Conservation (phyloP, 2,329 filamentous ascomycete genomes). For the Pyricularia pennisetigena region DNA sequence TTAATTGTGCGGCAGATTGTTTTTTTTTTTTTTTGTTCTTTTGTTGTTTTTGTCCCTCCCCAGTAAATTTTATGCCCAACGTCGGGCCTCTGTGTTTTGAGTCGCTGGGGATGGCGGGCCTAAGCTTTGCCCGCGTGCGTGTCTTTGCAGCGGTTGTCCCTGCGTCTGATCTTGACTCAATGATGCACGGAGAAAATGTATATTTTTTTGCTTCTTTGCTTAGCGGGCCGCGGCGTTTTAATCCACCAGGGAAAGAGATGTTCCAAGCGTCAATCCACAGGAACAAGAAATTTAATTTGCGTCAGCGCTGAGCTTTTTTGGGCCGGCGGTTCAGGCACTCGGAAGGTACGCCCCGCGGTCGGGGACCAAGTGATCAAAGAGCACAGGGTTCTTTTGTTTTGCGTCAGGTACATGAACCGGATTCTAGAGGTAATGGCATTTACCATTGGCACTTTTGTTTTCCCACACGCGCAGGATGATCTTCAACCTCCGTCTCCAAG, state of each 20-base stretch:
- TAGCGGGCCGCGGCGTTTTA: not conserved
- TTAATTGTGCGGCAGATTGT: not conserved
- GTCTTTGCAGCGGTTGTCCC: not conserved
- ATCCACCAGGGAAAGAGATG: not conserved
- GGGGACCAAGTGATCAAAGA: not conserved
- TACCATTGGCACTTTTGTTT: not conserved
- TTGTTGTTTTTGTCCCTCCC: not conserved
- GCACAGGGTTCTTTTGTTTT: not conserved
- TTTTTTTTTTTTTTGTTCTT: not conserved
- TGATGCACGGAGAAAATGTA: not conserved
- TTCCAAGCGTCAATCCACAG: not conserved
- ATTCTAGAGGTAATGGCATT: not conserved
- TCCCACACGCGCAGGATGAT: not conserved
- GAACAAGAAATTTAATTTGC: not conserved
- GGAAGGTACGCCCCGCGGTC: not conserved
- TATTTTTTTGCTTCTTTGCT: not conserved
- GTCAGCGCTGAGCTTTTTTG: not conserved
- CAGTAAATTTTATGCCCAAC: not conserved
- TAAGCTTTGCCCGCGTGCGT: not conserved
- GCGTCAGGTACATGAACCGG: not conserved
- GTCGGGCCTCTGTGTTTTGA: not conserved
- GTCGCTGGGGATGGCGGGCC: not conserved
- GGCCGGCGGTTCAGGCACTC: not conserved
- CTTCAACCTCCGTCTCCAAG: not conserved
- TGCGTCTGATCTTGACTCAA: not conserved